A percentile compares a stretch with the other conserved stretches of the same genome.
These are phyloP conservation scores for Penicillium sp. DNA, from an alignment of 2,329 filamentous ascomycete genomes.

Conservation along the genomic window DNA sequence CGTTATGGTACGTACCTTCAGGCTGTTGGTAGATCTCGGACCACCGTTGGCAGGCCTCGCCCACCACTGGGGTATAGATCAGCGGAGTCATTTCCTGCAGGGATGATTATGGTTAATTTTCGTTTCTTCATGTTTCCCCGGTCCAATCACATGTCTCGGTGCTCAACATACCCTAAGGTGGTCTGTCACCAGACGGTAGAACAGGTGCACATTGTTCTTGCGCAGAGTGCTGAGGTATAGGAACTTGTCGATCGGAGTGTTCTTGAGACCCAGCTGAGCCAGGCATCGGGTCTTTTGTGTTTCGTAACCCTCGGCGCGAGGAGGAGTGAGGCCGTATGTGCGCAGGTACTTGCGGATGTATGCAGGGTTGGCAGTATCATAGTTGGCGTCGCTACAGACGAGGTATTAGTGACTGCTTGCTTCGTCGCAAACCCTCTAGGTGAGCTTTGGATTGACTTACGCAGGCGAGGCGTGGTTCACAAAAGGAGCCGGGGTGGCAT, in stretches of 20 bases:
- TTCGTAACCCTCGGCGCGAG: slow-evolving; percentile 51
- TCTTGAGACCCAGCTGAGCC: slow-evolving; percentile 49
- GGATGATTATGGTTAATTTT: slow-evolving; percentile 16
- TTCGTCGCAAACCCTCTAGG: not conserved
- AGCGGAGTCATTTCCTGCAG: slow-evolving; percentile 49
- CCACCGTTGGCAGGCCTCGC: slow-evolving; percentile 95
- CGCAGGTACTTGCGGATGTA: slow-evolving; percentile 54
- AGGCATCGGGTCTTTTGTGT: slow-evolving; percentile 51
- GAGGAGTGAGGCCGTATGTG: slow-evolving; percentile 52
- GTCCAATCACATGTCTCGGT: slow-evolving; percentile 9
- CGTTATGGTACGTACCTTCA: slow-evolving; percentile 62
- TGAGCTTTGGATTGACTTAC: slow-evolving; percentile 26
- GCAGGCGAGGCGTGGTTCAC: slow-evolving; percentile 34
- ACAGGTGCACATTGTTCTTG: slow-evolving; percentile 55
- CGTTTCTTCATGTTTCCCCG: slow-evolving; percentile 1
- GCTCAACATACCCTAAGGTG: slow-evolving; percentile 44
- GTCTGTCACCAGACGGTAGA: slow-evolving; percentile 52
- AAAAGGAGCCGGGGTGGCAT: slow-evolving; percentile 32
- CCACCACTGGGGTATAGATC: slow-evolving; percentile 61
- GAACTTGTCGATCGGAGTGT: slow-evolving; percentile 51
- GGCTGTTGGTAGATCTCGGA: slow-evolving; percentile 93
- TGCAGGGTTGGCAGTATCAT: slow-evolving; percentile 51
- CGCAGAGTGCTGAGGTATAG: slow-evolving; percentile 51
- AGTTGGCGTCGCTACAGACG: slow-evolving; percentile 43
- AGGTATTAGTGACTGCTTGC: slow-evolving; percentile 12